Evolutionary conservation across 2,329 filamentous ascomycete species (phyloP), one percentile per base, ranked within the genome.

Genomic region (Pseudocercospora fijiensis): DNA sequence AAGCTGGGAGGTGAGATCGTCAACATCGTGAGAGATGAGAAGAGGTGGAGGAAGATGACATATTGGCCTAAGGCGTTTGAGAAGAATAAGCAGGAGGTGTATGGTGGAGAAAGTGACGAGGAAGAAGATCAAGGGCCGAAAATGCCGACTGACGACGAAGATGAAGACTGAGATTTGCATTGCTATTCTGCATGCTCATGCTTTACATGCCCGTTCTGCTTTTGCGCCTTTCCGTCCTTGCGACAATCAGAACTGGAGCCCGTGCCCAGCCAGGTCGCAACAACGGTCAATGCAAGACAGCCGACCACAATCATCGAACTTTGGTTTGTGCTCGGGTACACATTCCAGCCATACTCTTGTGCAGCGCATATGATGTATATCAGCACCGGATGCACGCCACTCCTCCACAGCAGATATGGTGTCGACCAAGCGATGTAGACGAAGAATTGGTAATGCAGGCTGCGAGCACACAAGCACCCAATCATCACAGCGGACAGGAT

Each of bases 391-490:
- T 89, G 87, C 65, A 88, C 80, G 1, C 88, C 88, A 61, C 88
- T 86, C 72, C 86, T 86, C 92, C 92, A 97, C 58, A 96, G 84
- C 67, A 97, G 82, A 76, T 91, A 96, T 0, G 93, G 93, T 6
- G 91, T 91, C 13, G 90, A 85, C 93, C 93, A 97, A 27, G 90
- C 90, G 64, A 96, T 85, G 81, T 96, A 96, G 52, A 91, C 87
- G 78, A 92, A 97, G 81, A 97, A 97, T 74, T 97, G 93, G 81
- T 96, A 97, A 80, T 97, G 93, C 71, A 97, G 84, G 61, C 90
- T 94, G 63, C 93, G 84, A 26, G 93, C 93, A 74, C 92, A 96
- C 53, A 96, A 83, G 78, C 96, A 84, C 41, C 93, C 93, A 62
- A 96, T 85, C 28, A 87, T 81, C 69, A 92, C 89, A 67, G 91